Evolutionary conservation across 1,284 basidiomycete species (phyloP), one percentile per base, ranked within the genome.

Genomic region (Butyriboletus appendiculatus): DNA sequence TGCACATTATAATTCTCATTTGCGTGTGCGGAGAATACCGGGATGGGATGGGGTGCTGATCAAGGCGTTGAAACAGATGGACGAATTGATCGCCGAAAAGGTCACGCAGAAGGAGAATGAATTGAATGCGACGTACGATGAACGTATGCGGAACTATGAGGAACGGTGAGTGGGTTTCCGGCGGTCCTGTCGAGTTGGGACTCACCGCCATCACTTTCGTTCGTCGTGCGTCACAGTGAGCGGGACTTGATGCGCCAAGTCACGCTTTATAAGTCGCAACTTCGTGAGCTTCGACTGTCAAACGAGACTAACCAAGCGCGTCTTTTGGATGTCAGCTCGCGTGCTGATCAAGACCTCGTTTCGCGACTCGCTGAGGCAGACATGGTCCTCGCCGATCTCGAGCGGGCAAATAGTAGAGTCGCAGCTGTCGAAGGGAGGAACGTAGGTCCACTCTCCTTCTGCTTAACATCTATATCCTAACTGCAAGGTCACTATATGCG

Each of bases 121-220:
- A 73, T 78, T 98, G 12, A 93, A 96, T 60, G 96, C 96, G 18
- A 94, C 92, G 7, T 98, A 97, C 64, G 96, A 98, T 63, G 96
- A 99, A 75, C 88, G 90, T 62, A 81, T 98, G 69, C 81, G 91
- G 53, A 98, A 98, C 70, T 96, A 96, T 62, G 92, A 96, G 70
- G 94, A 97, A 66, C 81, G 94, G 92, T 94, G 59, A 18, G 77
- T 62, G 14, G n/a, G 6, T 40, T 9, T 10, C 15, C 8, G 7
- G 14, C 5, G 9, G 18, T 49, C 28, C 28, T 42, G 26, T 39
- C 18, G 44, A 46, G 39, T 33, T 45, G 30, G 40, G 10, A 12
- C 50, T 59, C 41, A 57, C 11, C 24, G 5, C 30, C n/a, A 11
- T 26, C 16, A 9, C 9, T n/a, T 42, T 37, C 10, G n/a, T 34